phyloP scores from a whole-genome alignment of 345 rosid species.

The Arabidopsis arenosa region DNA sequence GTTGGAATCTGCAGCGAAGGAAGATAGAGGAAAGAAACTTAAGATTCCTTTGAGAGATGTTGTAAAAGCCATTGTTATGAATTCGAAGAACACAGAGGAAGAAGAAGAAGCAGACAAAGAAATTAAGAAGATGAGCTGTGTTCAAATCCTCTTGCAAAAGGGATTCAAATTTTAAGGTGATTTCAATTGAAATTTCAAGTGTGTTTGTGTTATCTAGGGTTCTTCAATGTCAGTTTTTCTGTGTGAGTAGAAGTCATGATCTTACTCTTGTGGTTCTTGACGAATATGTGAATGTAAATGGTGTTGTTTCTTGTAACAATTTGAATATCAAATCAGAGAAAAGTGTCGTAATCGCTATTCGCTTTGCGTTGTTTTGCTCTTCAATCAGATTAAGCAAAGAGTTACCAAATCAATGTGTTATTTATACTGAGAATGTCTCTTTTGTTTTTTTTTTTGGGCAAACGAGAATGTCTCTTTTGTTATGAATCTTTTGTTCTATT shows the following conservation, averaged over 20 bases:
- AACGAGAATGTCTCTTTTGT: conserved; percentile 23
- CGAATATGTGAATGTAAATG: too few species aligned
- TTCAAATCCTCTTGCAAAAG: conserved; percentile 23
- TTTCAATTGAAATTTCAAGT: not conserved
- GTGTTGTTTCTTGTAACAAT: too few species aligned
- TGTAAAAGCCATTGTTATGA: conserved; percentile 45
- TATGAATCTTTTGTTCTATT: not conserved
- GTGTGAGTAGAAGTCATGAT: conserved; percentile 6
- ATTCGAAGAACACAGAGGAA: conserved; percentile 28
- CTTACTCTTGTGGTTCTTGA: not conserved
- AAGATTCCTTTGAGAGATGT: conserved; percentile 43
- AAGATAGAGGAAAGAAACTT: conserved; percentile 24
- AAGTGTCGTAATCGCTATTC: too few species aligned
- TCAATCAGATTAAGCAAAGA: not conserved
- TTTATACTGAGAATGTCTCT: not conserved
- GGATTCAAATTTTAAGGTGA: conserved; percentile 36
- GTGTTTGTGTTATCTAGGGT: conserved; percentile 5
- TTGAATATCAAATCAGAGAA: too few species aligned
- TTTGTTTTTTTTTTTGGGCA: too few species aligned
- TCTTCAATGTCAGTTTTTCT: conserved; percentile 20
- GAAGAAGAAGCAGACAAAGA: conserved; percentile 8
- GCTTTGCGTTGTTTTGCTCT: too few species aligned
- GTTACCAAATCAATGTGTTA: not conserved
- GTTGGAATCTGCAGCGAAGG: not conserved
- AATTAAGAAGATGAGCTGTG: conserved; percentile 27